Conservation (phyloP, 306 rosid genomes). For the Fagus sylvatica region DNA sequence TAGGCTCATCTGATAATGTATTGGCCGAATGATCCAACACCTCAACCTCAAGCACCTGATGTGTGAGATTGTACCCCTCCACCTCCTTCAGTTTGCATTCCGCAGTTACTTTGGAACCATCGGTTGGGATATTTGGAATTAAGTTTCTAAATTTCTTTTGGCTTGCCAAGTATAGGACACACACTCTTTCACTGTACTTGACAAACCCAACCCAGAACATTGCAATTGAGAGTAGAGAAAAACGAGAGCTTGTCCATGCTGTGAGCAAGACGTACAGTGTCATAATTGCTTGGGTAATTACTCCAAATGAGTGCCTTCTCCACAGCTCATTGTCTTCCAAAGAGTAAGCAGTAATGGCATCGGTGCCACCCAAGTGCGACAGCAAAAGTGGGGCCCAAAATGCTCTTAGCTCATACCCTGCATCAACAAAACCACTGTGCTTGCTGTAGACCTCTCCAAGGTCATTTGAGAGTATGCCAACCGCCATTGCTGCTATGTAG, state of each 20-base stretch:
- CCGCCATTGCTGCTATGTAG: too few relatives aligned
- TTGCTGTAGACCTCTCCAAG: too few relatives aligned
- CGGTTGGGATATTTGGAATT: background rate
- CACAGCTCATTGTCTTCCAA: constrained; percentile 42
- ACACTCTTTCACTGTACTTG: constrained; percentile 37
- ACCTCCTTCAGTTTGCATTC: too few relatives aligned
- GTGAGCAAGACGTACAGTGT: constrained; percentile 16
- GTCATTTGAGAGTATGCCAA: too few relatives aligned
- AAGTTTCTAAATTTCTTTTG: constrained; percentile 29
- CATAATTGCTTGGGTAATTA: constrained; percentile 11
- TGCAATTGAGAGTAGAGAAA: constrained; percentile 22
- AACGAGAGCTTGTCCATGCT: constrained; percentile 1
- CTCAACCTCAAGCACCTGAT: too few relatives aligned
- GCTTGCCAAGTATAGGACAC: constrained; percentile 36
- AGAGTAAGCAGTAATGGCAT: constrained; percentile 38
- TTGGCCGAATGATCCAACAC: too few relatives aligned
- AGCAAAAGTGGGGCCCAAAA: constrained; percentile 49
- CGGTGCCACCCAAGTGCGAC: constrained; percentile 47
- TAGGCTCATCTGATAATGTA: too few relatives aligned
- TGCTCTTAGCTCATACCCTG: constrained; percentile 13
- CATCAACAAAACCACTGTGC: background rate
- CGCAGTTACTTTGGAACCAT: too few relatives aligned
- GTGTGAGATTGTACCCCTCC: constrained; percentile 28
- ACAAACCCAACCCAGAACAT: constrained; percentile 28
- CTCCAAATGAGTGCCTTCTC: constrained; percentile 24